Base-by-base conservation (phyloP, 202 grass and related monocot genomes). In the Musa balbisiana region DNA sequence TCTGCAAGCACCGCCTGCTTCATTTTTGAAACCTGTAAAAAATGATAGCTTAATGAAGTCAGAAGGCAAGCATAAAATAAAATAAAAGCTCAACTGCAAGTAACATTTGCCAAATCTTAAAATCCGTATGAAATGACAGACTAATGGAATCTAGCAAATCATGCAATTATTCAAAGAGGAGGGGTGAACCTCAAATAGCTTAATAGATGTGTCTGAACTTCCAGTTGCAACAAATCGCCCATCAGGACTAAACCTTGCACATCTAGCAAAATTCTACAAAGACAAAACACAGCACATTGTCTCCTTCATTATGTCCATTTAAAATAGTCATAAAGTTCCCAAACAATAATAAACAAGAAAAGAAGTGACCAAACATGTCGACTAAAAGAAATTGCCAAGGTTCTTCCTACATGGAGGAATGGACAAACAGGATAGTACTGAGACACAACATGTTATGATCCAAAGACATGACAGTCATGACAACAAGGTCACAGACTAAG, bases 151-250 rank as follows among this genome's bases (percentile, higher is more conserved):
- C 63, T 26, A 62, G 14, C 6, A 50, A 21, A 49, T 3, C 33
- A 43, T 43, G 33, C 33, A 43, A 43, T 9, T 22, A 13, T 80
- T 69, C 5, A 10, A 3, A 68, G 64, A 69, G 50, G 67, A 77
- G 63, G 25, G 76, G 73, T 17, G 14, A 51, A 96, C 92, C 89
- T 92, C 94, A 52, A 98, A 98, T 71, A 98, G 86, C 74, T 98
- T 98, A 69, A 98, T 90, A 0, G 91, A 91, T 56, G 86, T 98
- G 77, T 93, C 94, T 49, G 86, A 87, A 80, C 94, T 98, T 68
- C 94, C 94, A 85, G 88, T 93, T 84, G 91, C 91, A 62, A 98
- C 82, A 86, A 85, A 94, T 62, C 85, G 91, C 17, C 91, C 88
- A 83, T 94, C 94, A 49, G 71, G 77, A 80, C 94, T 98, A 80